phyloP scores from a whole-genome alignment of 2,329 filamentous ascomycete genomes.

The Talaromyces sp. region DNA sequence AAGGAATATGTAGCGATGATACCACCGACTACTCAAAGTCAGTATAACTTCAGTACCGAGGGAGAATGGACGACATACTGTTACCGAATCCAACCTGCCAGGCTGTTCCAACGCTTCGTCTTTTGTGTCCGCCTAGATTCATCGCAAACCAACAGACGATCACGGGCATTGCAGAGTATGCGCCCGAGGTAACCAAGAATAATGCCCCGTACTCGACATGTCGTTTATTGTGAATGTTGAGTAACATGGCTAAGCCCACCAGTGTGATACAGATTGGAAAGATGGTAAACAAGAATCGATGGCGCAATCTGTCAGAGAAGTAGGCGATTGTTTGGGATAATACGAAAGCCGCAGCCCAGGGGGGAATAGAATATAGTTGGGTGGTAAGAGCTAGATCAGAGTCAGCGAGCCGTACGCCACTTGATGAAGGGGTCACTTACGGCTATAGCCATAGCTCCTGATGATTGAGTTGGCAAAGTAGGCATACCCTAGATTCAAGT shows the following conservation, averaged over 20 bases:
- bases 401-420: background rate
- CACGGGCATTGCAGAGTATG: constrained; percentile 83
- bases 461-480: constrained; percentile 73
- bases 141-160: constrained; percentile 79
- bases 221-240: constrained; percentile 63
- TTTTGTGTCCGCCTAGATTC: constrained; percentile 69
- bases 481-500: constrained; percentile 50
- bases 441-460: constrained; percentile 57
- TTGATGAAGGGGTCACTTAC: constrained; percentile 23
- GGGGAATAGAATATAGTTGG: constrained; percentile 49
- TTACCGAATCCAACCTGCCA: constrained; percentile 79
- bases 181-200: constrained; percentile 69
- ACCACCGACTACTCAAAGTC: constrained; percentile 53
- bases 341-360: constrained; percentile 68
- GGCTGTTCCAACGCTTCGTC: constrained; percentile 64
- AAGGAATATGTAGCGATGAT: constrained; percentile 73
- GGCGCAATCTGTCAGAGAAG: constrained; percentile 63
- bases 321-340: constrained; percentile 72
- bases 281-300: constrained; percentile 70
- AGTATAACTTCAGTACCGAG: background rate
- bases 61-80: constrained; percentile 24
- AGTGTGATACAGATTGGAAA: constrained; percentile 65
- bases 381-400: constrained; percentile 43
- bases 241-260: constrained; percentile 68
- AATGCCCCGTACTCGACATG: constrained; percentile 70